Percentiles rank a stretch among this genome's conserved stretches.
Conservation (phyloP, 306 rosid genomes). For the Argentina anserina region DNA sequence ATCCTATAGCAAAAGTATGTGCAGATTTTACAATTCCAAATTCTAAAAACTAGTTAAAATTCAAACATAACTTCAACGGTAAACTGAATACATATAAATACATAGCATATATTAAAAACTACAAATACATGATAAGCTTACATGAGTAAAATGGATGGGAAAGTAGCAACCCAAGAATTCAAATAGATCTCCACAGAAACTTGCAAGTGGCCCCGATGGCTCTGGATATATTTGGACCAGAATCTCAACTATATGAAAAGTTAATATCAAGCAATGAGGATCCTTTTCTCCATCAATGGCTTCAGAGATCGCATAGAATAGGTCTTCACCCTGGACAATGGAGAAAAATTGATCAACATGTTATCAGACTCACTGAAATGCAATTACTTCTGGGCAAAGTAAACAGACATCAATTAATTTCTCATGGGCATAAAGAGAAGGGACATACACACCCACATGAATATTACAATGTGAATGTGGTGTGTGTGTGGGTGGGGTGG, state of each 20-base stretch:
- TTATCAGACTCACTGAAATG: background rate
- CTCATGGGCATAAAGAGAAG: background rate
- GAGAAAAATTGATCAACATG: slow-evolving; percentile 18
- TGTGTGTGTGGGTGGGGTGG: background rate
- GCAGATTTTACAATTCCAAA: background rate
- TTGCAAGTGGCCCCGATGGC: slow-evolving; percentile 67
- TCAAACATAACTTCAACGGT: background rate
- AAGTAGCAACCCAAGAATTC: slow-evolving; percentile 79
- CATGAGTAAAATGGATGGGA: slow-evolving; percentile 97
- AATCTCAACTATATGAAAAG: slow-evolving; percentile 61
- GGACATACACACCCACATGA: background rate
- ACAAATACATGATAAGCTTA: slow-evolving; percentile 40
- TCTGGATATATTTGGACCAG: slow-evolving; percentile 65
- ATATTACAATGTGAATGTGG: background rate
- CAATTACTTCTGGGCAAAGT: background rate
- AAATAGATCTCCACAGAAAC: slow-evolving; percentile 56
- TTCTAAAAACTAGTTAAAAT: background rate
- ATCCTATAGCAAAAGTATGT: background rate
- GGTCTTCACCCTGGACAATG: slow-evolving; percentile 66
- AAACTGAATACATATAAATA: background rate
- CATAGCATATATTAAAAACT: slow-evolving; percentile 14
- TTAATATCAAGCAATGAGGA: slow-evolving; percentile 77
- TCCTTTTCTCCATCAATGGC: slow-evolving; percentile 86
- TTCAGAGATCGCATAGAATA: slow-evolving; percentile 75
- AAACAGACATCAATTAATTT: slow-evolving; percentile 1